These are phyloP conservation scores for Veloboletus limbatus DNA, from an alignment of 1,284 basidiomycete genomes.

Conservation along the genomic window DNA sequence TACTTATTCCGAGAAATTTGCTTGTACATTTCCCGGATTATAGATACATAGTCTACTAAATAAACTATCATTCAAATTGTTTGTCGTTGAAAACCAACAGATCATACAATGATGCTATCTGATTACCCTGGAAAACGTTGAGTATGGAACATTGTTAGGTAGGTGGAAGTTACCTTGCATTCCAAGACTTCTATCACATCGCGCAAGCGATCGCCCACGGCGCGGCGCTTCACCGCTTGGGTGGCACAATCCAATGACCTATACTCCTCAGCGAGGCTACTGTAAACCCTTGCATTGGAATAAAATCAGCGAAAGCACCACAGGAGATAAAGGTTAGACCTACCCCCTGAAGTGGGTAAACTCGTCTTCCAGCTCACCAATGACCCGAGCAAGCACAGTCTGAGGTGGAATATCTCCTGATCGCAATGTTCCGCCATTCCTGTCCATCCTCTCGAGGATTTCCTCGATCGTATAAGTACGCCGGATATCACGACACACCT, in stretches of 20 bases:
- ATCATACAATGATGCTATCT: slow-evolving; percentile 82
- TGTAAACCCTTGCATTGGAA: slow-evolving; percentile 65
- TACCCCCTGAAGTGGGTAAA: slow-evolving; percentile 88
- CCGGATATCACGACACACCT: slow-evolving; percentile 1
- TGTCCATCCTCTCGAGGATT: slow-evolving; percentile 28
- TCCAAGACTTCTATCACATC: slow-evolving; percentile 90
- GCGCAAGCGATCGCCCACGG: slow-evolving; percentile 79
- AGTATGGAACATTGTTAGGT: slow-evolving; percentile 1
- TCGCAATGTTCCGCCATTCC: slow-evolving; percentile 25
- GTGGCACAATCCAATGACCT: slow-evolving; percentile 80
- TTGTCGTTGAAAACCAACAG: slow-evolving; percentile 74
- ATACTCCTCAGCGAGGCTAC: slow-evolving; percentile 87
- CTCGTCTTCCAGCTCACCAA: slow-evolving; percentile 85
- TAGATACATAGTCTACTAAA: neutral
- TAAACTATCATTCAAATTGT: slow-evolving; percentile 28
- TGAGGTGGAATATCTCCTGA: slow-evolving; percentile 62
- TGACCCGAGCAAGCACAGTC: slow-evolving; percentile 75
- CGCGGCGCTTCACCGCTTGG: slow-evolving; percentile 74
- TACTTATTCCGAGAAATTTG: too few species aligned
- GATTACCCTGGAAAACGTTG: slow-evolving; percentile 65
- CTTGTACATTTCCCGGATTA: too few species aligned
- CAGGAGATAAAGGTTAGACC: slow-evolving; percentile 21
- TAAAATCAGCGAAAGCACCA: slow-evolving; percentile 10
- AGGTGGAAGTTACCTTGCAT: slow-evolving; percentile 58
- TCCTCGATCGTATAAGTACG: slow-evolving; percentile 23